Base-by-base conservation (phyloP, 2,329 filamentous ascomycete genomes). In the Nemania diffusa region DNA sequence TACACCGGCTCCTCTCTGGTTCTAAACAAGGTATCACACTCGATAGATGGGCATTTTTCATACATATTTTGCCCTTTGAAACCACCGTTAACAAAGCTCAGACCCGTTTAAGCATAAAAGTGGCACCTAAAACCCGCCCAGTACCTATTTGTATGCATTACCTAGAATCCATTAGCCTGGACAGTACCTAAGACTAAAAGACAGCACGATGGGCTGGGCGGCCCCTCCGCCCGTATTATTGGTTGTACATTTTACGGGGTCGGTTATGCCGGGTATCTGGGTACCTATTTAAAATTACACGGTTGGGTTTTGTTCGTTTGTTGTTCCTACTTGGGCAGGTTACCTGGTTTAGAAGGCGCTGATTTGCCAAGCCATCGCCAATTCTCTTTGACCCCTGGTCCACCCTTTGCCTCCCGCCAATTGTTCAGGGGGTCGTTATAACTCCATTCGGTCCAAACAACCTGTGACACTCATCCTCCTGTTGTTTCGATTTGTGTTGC, bases 401-500 rank as follows among this genome's bases (percentile, higher is more conserved):
- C 26, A 40, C 55, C 57, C 57, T 59, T 62, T 67, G 64, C 52
- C 60, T 46, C 40, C 26, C 57, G 13, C 48, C 34, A 57, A n/a
- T 32, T n/a, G 44, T 56, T 69, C 60, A 66, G 65, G 67, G 67
- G 51, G 29, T 46, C 63, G 48, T 59, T 59, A 58, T 40, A 48
- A 13, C 55, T 44, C 56, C 65, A 63, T 56, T 37, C 52, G 15
- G 32, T 56, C 52, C 52, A 56, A 40, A 65, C 65, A 65, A 42
- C 56, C 52, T 62, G 58, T 42, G 53, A 64, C 60, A 58, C 58
- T 63, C 59, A 32, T 57, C 64, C 64, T 57, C 60, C 62, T 69
- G 66, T 63, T 62, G 67, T 69, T 62, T 67, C 67, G 52, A 63
- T 57, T 63, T 62, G 42, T 60, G 51, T 59, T 61, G 67, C 24